These are phyloP conservation scores for Leucoagaricus sp. DNA, from an alignment of 1,284 basidiomycete species.

Conservation along the genomic window DNA sequence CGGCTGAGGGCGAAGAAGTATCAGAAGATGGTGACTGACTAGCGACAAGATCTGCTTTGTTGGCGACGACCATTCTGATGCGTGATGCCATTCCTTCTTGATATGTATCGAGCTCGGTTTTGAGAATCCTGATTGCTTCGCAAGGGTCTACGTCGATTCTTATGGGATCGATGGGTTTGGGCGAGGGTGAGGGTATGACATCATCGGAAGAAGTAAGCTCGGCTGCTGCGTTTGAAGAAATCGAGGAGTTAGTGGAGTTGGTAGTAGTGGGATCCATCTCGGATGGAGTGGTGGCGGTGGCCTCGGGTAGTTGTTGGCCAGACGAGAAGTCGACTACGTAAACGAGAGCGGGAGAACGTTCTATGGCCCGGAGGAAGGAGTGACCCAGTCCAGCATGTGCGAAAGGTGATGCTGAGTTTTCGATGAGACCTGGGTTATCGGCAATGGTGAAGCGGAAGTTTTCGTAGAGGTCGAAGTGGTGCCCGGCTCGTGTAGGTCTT, in stretches of 20 bases:
- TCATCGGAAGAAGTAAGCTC: not conserved
- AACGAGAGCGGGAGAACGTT: conserved; percentile 86
- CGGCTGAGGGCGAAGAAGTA: conserved; percentile 36
- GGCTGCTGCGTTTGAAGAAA: not conserved
- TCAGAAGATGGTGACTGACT: conserved; percentile 18
- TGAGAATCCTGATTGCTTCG: conserved; percentile 74
- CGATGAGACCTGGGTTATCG: conserved; percentile 96
- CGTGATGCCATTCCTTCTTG: conserved; percentile 76
- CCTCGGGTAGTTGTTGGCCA: conserved; percentile 24
- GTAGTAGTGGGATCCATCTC: not conserved
- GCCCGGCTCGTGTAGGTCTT: conserved; percentile 29
- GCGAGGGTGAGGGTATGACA: not conserved
- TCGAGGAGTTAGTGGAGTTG: not conserved
- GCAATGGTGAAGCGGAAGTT: conserved; percentile 89
- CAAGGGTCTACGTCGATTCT: conserved; percentile 51
- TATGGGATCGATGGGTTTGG: not conserved
- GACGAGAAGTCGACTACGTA: conserved; percentile 91
- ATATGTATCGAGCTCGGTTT: conserved; percentile 85
- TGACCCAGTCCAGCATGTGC: conserved; percentile 82
- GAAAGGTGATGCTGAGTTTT: conserved; percentile 47
- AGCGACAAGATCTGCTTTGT: conserved; percentile 89
- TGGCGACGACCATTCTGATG: conserved; percentile 84
- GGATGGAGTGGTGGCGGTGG: not conserved
- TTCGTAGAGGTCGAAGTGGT: conserved; percentile 62
- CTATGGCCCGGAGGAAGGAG: conserved; percentile 91